Conservation (phyloP, 1,284 basidiomycete genomes). For the Ceratobasidium sp. region DNA sequence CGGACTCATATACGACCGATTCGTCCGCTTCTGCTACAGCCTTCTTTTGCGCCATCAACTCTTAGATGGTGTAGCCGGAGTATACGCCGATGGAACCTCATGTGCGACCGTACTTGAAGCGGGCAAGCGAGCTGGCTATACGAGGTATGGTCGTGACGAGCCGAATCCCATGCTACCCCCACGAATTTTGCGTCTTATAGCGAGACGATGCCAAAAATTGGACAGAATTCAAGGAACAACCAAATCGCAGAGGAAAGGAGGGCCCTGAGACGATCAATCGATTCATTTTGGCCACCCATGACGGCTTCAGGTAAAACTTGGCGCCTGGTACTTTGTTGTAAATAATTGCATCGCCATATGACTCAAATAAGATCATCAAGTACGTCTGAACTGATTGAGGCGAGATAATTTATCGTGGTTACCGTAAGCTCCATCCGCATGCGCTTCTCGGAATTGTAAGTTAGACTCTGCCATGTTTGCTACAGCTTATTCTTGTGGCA, state of each 20-base stretch:
- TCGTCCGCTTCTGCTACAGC: conserved; percentile 52
- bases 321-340: neutral
- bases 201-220: conserved; percentile 52
- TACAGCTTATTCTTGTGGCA: conserved; percentile 53
- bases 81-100: conserved; percentile 51
- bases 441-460: conserved; percentile 51
- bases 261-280: conserved; percentile 46
- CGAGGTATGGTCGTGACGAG: conserved; percentile 51
- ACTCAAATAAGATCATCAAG: neutral
- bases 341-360: conserved; percentile 43
- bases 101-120: conserved; percentile 53
- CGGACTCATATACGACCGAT: conserved; percentile 53
- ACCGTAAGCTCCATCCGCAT: conserved; percentile 51
- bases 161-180: conserved; percentile 52
- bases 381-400: neutral
- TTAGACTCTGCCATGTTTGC: conserved; percentile 53
- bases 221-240: conserved; percentile 41
- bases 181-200: conserved; percentile 51
- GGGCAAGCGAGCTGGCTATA: conserved; percentile 51
- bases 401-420: neutral
- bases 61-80: conserved; percentile 52
- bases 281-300: conserved; percentile 47
- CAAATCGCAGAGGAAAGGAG: conserved; percentile 25
- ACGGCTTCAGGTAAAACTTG: conserved; percentile 49
- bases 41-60: conserved; percentile 51